Evolutionary conservation across 2,329 filamentous ascomycete genomes (phyloP), one percentile per base, ranked within the genome.

Genomic region (Sporothrix curviconia): DNA sequence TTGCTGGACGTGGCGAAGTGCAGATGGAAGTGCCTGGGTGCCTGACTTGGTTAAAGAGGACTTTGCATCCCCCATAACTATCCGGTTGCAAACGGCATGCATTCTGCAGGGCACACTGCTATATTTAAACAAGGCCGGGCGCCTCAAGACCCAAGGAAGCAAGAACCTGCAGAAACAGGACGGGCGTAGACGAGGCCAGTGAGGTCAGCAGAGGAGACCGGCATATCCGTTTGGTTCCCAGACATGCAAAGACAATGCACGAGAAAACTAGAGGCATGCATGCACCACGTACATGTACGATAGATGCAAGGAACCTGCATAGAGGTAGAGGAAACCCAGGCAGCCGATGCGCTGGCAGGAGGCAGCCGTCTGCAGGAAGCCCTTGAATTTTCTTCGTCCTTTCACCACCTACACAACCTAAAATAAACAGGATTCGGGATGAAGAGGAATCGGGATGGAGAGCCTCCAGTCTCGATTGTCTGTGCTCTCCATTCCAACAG

Each of bases 321-420:
- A n/a, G n/a, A n/a, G 22, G 25, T 34, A 28, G 15, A 15, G 11
- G 5, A 32, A 32, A 32, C 5, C 28, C 11, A 11, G 28, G 28
- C 28, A 32, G 28, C 28, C 28, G 28, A 15, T 51, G 54, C 22
- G 25, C 14, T 40, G 50, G 51, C 49, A 19, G 44, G 55, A 56
- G 55, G 55, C 55, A 56, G 55, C 55, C 55, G 50, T 28, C 55
- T 56, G 55, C 55, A 56, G 55, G 40, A n/a, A 15, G n/a, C 15
- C 8, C 37, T 32, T n/a, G 12, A 11, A 14, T 7, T 37, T 6
- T 28, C 11, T 24, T 28, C 3, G 15, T 12, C 19, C 24, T 7
- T 12, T n/a, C n/a, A n/a, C n/a, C n/a, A n/a, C n/a, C n/a, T n/a
- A n/a, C n/a, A n/a, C n/a, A n/a, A n/a, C n/a, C n/a, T n/a, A n/a